phyloP scores from a whole-genome alignment of 352 stramenopile species.

The Pythium oligandrum region DNA sequence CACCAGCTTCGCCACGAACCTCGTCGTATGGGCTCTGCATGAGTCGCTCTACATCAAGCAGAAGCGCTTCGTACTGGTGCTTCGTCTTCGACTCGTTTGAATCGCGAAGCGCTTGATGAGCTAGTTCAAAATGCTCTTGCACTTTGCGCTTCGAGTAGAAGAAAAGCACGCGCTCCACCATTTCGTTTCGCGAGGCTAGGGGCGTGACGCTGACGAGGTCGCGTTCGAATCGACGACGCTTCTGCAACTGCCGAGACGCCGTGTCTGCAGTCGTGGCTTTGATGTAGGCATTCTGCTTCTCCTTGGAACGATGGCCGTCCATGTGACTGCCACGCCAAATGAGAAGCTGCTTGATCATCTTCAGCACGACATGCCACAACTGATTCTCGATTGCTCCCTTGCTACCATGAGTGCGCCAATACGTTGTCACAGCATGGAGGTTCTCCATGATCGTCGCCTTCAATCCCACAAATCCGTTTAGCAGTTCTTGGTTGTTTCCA shows the following conservation, averaged over 20 bases:
- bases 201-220: constrained; percentile 18
- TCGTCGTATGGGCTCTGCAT: constrained; percentile 55
- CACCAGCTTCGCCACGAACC: constrained; percentile 31
- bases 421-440: constrained; percentile 32
- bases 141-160: constrained; percentile 58
- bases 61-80: constrained; percentile 34
- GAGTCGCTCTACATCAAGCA: constrained; percentile 42
- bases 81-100: constrained; percentile 6
- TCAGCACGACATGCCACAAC: constrained; percentile 41
- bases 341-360: constrained; percentile 43
- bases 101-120: constrained; percentile 30
- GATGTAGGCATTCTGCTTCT: constrained; percentile 47
- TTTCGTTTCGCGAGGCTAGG: constrained; percentile 57
- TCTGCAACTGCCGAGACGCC: constrained; percentile 38
- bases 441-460: constrained; percentile 38
- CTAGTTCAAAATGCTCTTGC: constrained; percentile 59
- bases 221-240: constrained; percentile 17
- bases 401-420: constrained; percentile 43
- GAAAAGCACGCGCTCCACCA: constrained; percentile 59
- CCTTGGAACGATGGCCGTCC: constrained; percentile 33
- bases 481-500: constrained; percentile 22
- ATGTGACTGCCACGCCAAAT: constrained; percentile 49
- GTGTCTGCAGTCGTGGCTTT: constrained; percentile 47
- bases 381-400: constrained; percentile 53
- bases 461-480: constrained; percentile 28